phyloP scores from a whole-genome alignment of 371 early-diverging fungal genomes.

The Basidiobolus meristosporus region DNA sequence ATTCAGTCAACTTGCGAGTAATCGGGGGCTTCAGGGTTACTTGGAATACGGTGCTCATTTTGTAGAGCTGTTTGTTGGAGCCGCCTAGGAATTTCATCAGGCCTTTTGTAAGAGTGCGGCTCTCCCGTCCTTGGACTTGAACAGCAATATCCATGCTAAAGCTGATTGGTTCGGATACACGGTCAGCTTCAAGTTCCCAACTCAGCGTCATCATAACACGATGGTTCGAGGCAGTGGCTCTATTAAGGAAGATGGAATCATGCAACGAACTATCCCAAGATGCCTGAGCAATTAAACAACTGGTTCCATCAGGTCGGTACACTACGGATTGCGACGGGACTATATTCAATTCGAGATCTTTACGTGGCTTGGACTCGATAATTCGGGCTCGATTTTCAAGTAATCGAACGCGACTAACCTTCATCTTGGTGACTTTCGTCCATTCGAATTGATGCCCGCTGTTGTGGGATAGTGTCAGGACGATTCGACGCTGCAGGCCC shows the following conservation, averaged over 20 bases:
- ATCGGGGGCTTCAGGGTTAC: conserved; percentile 32
- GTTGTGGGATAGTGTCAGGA: conserved; percentile 48
- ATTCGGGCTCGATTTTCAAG: conserved; percentile 42
- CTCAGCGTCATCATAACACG: conserved; percentile 30
- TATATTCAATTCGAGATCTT: conserved; percentile 24
- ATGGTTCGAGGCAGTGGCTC: conserved; percentile 32
- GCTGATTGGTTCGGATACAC: conserved; percentile 25
- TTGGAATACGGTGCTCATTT: conserved; percentile 26
- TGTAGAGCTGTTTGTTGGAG: conserved; percentile 14
- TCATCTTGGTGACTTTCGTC: conserved; percentile 23
- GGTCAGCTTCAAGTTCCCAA: conserved; percentile 34
- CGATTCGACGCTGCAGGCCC: conserved; percentile 65
- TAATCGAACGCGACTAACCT: conserved; percentile 39
- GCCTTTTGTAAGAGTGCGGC: conserved; percentile 16
- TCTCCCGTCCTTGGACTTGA: conserved; percentile 36
- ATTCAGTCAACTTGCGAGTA: conserved; percentile 27
- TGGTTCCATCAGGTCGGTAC: conserved; percentile 35
- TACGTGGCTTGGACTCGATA: conserved; percentile 20
- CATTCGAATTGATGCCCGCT: conserved; percentile 52
- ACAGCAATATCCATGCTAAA: conserved; percentile 44
- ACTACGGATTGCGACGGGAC: conserved; percentile 18
- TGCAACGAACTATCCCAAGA: conserved; percentile 78
- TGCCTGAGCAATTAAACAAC: conserved; percentile 27
- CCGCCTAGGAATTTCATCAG: conserved; percentile 14
- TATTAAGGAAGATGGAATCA: conserved; percentile 50